Conservation (phyloP, 805 yeast species). For the Zygosaccharomyces pseudorouxii region DNA sequence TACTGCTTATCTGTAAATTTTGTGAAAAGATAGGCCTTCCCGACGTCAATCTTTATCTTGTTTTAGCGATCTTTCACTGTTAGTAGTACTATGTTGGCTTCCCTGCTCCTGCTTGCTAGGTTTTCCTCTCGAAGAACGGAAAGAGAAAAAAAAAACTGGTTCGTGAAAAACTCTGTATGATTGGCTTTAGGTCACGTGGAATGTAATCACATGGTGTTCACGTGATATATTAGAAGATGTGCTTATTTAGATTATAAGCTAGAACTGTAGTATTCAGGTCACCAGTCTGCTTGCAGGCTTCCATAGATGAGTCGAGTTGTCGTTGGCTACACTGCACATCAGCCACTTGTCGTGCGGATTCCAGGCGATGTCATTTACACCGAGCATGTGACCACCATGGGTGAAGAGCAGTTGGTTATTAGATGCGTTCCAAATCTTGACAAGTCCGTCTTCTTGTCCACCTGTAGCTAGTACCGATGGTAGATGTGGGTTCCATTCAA, state of each 20-base stretch:
- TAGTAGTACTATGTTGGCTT: neutral
- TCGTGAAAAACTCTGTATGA: constrained; percentile 7
- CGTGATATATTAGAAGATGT: neutral
- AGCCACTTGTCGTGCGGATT: constrained; percentile 64
- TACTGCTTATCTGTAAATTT: neutral
- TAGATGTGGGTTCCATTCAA: constrained; percentile 67
- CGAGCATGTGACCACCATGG: constrained; percentile 86
- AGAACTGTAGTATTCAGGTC: constrained; percentile 6
- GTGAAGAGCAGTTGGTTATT: constrained; percentile 44
- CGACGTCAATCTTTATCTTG: neutral
- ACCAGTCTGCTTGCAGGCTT: constrained; percentile 48
- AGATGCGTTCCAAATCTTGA: constrained; percentile 56
- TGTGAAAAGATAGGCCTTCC: neutral
- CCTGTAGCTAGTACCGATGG: constrained; percentile 58
- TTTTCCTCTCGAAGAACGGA: neutral
- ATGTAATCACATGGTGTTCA: constrained; percentile 1
- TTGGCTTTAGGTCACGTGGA: constrained; percentile 23
- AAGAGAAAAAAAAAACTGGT: neutral
- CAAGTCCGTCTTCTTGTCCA: constrained; percentile 59
- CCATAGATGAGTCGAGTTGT: constrained; percentile 86
- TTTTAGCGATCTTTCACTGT: neutral
- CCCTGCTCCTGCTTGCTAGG: neutral
- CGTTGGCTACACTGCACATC: constrained; percentile 75
- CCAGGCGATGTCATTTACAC: constrained; percentile 83
- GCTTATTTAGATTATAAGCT: neutral